These are phyloP conservation scores for Trichoderma atroviride DNA, from an alignment of 2,329 filamentous ascomycete species.

Conservation along the genomic window DNA sequence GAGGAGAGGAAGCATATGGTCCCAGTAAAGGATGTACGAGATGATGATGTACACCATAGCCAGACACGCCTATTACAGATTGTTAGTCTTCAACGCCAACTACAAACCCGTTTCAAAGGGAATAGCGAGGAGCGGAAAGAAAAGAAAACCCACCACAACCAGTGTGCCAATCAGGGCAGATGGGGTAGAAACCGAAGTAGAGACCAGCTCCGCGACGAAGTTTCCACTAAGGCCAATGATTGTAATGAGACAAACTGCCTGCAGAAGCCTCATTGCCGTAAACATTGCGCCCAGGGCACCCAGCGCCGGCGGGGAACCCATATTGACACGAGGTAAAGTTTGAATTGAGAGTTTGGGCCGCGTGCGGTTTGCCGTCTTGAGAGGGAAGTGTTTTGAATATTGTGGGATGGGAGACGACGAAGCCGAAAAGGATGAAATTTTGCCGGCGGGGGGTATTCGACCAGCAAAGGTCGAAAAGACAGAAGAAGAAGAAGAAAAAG, in stretches of 20 bases:
- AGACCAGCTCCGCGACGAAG: slow-evolving; percentile 77
- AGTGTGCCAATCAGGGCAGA: slow-evolving; percentile 77
- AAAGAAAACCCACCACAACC: slow-evolving; percentile 78
- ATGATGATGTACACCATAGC: slow-evolving; percentile 78
- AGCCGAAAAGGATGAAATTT: slow-evolving; percentile 40
- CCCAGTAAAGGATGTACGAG: slow-evolving; percentile 79
- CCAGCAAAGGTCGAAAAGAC: slow-evolving; percentile 17
- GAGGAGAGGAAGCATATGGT: slow-evolving; percentile 74
- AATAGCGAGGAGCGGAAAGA: neutral
- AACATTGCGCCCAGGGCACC: slow-evolving; percentile 80
- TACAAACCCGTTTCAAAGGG: neutral
- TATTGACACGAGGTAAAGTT: slow-evolving; percentile 43
- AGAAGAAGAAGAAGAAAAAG: slow-evolving; percentile 27
- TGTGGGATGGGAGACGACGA: slow-evolving; percentile 41
- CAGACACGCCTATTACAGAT: slow-evolving; percentile 58
- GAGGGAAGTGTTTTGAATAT: slow-evolving; percentile 47
- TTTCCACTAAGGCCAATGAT: slow-evolving; percentile 81
- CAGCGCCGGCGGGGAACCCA: slow-evolving; percentile 56
- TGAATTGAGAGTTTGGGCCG: slow-evolving; percentile 49
- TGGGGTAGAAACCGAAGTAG: slow-evolving; percentile 65
- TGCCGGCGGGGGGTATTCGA: slow-evolving; percentile 30
- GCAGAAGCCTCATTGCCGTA: slow-evolving; percentile 69
- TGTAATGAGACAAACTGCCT: slow-evolving; percentile 70
- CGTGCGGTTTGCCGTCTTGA: slow-evolving; percentile 45
- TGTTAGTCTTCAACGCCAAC: neutral